phyloP scores from a whole-genome alignment of 306 rosid genomes.

The Malus fusca region DNA sequence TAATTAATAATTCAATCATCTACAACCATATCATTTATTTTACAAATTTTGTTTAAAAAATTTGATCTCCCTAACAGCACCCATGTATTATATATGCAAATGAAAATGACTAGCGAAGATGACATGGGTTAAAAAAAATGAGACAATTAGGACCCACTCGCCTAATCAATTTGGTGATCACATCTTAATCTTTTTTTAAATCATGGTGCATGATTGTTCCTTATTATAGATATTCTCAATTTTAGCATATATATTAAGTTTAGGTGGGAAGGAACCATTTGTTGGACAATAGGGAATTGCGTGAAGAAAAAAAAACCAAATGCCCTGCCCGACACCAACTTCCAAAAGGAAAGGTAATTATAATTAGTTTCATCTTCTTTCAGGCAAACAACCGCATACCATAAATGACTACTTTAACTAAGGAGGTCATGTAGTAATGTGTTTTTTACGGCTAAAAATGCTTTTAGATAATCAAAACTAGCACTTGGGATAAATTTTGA shows the following conservation, averaged over 20 bases:
- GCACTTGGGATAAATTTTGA: too few species aligned
- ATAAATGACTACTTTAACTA: background rate
- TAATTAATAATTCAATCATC: too few species aligned
- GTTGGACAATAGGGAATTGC: too few species aligned
- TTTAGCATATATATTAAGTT: conserved; percentile 16
- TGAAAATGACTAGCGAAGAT: background rate
- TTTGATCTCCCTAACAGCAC: background rate
- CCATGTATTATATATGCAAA: background rate
- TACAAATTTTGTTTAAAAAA: too few species aligned
- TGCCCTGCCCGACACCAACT: too few species aligned
- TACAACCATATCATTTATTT: too few species aligned
- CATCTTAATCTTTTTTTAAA: conserved; percentile 2
- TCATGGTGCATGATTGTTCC: conserved; percentile 2
- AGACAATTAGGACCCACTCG: conserved; percentile 23
- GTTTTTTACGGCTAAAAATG: too few species aligned
- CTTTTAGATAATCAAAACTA: too few species aligned
- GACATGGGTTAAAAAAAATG: background rate
- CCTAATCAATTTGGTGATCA: conserved; percentile 11
- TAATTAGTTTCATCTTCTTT: background rate
- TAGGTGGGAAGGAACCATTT: conserved; percentile 39
- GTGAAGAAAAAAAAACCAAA: too few species aligned
- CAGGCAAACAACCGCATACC: conserved; percentile 10
- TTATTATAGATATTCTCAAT: conserved; percentile 1
- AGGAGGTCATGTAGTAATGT: too few species aligned
- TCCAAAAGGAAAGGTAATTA: conserved; percentile 9